Evolutionary conservation across 106 monocot genomes (phyloP).

Genomic region (Dioscorea dumetorum): DNA sequence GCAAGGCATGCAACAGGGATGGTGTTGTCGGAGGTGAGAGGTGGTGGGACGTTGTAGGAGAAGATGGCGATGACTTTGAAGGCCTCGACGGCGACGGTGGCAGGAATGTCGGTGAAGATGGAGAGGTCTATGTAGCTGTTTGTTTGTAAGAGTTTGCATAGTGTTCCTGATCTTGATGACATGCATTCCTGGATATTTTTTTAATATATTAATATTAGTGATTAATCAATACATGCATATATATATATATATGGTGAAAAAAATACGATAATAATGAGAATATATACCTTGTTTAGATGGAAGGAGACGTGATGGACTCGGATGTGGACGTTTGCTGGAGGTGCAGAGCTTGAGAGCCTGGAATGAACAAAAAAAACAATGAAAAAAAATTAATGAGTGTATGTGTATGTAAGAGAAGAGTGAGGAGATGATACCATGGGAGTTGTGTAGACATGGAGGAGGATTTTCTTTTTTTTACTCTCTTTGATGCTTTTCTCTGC

Average conservation of each 20-base stretch:
- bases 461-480: no score
- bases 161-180: conserved; percentile 27
- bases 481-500: no score
- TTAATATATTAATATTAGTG: not conserved
- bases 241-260: not conserved
- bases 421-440: no score
- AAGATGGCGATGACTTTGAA: conserved; percentile 22
- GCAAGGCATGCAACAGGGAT: conserved; percentile 28
- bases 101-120: conserved; percentile 11
- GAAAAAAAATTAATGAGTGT: no score
- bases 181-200: conserved; percentile 25
- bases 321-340: conserved; percentile 11
- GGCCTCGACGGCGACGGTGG: not conserved
- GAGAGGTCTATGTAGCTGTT: not conserved
- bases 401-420: no score
- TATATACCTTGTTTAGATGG: conserved; percentile 24
- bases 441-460: not conserved
- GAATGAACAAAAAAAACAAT: not conserved
- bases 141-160: conserved; percentile 17
- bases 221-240: not conserved
- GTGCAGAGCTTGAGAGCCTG: conserved; percentile 2
- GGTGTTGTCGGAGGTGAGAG: conserved; percentile 18
- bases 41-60: conserved; percentile 23
- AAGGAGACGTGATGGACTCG: conserved; percentile 16
- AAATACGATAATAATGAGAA: not conserved